Conservation (phyloP, 2,329 filamentous ascomycete genomes). For the Dendrostoma leiphaemia region DNA sequence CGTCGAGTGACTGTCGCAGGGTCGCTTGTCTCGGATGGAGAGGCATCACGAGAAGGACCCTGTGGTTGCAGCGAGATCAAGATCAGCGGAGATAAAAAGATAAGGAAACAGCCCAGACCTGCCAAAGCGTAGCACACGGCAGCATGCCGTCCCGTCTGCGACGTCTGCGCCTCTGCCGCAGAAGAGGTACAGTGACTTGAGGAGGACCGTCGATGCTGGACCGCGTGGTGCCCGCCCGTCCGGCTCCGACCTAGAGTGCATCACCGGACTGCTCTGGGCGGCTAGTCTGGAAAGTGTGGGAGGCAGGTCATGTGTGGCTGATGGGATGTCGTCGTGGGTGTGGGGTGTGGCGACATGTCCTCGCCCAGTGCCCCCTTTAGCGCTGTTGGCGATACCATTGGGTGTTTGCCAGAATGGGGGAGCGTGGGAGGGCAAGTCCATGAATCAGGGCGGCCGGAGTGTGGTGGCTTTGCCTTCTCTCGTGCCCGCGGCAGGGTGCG, state of each 20-base stretch:
- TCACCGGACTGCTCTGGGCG: constrained; percentile 11
- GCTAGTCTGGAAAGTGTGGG: constrained; percentile 7
- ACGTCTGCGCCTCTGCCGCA: too few relatives aligned
- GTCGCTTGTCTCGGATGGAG: constrained; percentile 5
- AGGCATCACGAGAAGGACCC: neutral
- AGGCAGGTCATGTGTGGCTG: constrained; percentile 16
- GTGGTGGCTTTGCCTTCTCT: neutral
- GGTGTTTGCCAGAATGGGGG: neutral
- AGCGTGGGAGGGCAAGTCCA: neutral
- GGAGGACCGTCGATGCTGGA: neutral
- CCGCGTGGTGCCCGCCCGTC: neutral
- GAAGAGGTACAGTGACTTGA: neutral
- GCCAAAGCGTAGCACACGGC: too few relatives aligned
- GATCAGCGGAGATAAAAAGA: neutral
- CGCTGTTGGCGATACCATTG: constrained; percentile 16
- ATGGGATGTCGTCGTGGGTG: constrained; percentile 2
- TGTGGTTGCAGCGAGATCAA: constrained; percentile 2
- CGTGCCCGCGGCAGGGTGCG: neutral
- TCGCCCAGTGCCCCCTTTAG: constrained; percentile 7
- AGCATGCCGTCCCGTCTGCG: too few relatives aligned
- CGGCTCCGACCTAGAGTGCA: neutral
- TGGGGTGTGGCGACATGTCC: constrained; percentile 16
- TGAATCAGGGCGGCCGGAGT: neutral
- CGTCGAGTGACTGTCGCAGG: neutral
- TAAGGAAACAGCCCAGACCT: neutral